Base-by-base conservation (phyloP, 1,284 basidiomycete species). In the Ganoderma boninense region DNA sequence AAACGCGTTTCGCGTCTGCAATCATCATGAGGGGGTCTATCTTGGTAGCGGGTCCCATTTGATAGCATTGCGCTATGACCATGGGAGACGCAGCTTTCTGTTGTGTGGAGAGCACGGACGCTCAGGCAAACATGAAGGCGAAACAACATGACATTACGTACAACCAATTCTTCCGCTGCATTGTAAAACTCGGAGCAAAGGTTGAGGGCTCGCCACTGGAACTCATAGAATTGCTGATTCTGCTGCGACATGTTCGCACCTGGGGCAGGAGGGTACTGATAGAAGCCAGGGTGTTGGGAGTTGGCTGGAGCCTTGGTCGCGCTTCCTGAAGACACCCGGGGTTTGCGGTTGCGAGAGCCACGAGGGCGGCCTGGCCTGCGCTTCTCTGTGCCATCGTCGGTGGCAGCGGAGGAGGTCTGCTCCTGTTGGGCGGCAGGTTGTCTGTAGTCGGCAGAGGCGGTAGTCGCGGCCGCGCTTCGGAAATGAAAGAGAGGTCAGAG, bases 121-220 rank as follows among this genome's bases (percentile, higher is more conserved):
- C 67, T 73, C 26, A 67, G 70, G 49, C 38, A 56, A 40, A 35
- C n/a, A 66, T 38, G 23, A 46, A 44, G 35, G 46, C 65, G 70
- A 62, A 70, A 67, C 72, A 62, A 62, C 23, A 62, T 38, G 54
- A 42, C 56, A 65, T 43, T 69, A 87, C 92, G 80, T 79, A 95
- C 93, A 67, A 95, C 86, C 61, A 95, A 86, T 79, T 95, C 93
- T 78, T 94, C 93, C 20, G 93, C 93, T 8, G 93, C 92, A 44
- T 90, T 91, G 81, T 94, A 95, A 78, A 95, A 95, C 77, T 94
- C 93, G 2, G 90, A 89, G 79, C 93, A 95, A 49, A 95, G 82
- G 77, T 93, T 93, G 67, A 95, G 80, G 54, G 94, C 89, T 64
- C 92, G 87, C 92, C 93, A 95, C 78, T 94, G 92, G 76, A 95